Percentiles rank a stretch among this genome's conserved stretches.
These are phyloP conservation scores for Coniochaeta hoffmannii DNA, from an alignment of 2,329 filamentous ascomycete species.

Conservation along the genomic window DNA sequence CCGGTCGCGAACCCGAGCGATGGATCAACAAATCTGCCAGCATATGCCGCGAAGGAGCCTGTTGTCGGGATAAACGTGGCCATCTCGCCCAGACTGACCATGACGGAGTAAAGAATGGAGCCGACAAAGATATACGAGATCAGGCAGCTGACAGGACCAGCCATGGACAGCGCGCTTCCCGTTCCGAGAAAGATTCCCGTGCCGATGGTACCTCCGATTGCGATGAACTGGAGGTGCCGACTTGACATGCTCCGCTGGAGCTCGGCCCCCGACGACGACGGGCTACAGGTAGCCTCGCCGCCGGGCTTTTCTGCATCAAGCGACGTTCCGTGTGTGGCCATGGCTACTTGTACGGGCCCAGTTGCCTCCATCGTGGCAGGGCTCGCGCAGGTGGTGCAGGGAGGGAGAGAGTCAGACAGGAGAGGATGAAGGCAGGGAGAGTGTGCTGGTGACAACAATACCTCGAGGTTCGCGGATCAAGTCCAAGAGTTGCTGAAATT, in stretches of 20 bases:
- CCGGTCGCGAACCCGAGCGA: slow-evolving; percentile 54
- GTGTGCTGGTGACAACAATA: background rate
- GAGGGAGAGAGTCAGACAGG: background rate
- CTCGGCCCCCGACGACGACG: background rate
- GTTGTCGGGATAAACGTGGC: slow-evolving; percentile 70
- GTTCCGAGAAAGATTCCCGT: slow-evolving; percentile 67
- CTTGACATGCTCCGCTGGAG: slow-evolving; percentile 7
- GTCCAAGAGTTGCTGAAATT: background rate
- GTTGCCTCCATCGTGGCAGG: background rate
- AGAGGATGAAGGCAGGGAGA: background rate
- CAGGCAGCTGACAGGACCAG: slow-evolving; percentile 59
- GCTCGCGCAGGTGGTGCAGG: background rate
- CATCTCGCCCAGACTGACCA: slow-evolving; percentile 65
- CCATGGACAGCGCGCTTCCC: slow-evolving; percentile 52
- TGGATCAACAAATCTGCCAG: slow-evolving; percentile 62
- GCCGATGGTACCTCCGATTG: slow-evolving; percentile 57
- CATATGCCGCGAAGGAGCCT: slow-evolving; percentile 71
- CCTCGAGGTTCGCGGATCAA: background rate
- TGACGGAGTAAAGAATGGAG: slow-evolving; percentile 66
- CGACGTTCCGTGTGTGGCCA: background rate
- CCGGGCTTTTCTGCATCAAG: background rate
- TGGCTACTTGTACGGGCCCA: background rate
- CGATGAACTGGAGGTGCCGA: slow-evolving; percentile 42
- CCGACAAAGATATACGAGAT: slow-evolving; percentile 66
- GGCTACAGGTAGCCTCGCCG: background rate